Evolutionary conservation across 352 stramenopile genomes (phyloP), one percentile per base, ranked within the genome.

Genomic region (Globisporangium emineosum): DNA sequence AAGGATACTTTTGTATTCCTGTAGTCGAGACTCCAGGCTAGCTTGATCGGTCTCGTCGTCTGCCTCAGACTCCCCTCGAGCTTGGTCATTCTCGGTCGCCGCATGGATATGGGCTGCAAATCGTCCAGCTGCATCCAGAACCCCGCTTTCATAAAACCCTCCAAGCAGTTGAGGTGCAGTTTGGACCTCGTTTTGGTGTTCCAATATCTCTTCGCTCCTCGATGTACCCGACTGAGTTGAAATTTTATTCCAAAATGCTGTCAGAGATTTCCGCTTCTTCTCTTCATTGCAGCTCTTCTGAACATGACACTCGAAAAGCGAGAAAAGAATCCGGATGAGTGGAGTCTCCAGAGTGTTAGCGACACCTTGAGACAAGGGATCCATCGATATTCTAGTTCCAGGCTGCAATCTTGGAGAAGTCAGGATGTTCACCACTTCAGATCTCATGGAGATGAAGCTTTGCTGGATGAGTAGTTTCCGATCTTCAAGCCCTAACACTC

Each of bases 391-490:
- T 8, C 30, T 40, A 6, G 21, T 23, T 12, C 50, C 5, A 35
- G 45, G 43, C 23, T 69, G 56, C 40, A 71, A 32, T 25, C 57
- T 57, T 17, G 69, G 61, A 8, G 67, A 75, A 5, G 58, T 59
- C n/a, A 84, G 37, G 19, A 84, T 77, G 40, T 68, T 73, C 30
- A 82, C 29, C 12, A 75, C 69, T 23, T 80, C 66, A 12, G 71
- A 53, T 47, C 65, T 52, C 37, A 84, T 42, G 2, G 69, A 67
- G 19, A 73, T 21, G 37, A 82, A 82, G 30, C 66, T 80, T 21
- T 71, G 58, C 17, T 30, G 57, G 19, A 81, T 61, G 2, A 70
- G 33, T 19, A 60, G 57, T 8, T 60, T 52, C 25, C 76, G 64
- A 64, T 76, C 65, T 32, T 64, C 57, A 9, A 54, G 27, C 27